Conservation (phyloP, 2,329 filamentous ascomycete species). For the Clonostachys solani region DNA sequence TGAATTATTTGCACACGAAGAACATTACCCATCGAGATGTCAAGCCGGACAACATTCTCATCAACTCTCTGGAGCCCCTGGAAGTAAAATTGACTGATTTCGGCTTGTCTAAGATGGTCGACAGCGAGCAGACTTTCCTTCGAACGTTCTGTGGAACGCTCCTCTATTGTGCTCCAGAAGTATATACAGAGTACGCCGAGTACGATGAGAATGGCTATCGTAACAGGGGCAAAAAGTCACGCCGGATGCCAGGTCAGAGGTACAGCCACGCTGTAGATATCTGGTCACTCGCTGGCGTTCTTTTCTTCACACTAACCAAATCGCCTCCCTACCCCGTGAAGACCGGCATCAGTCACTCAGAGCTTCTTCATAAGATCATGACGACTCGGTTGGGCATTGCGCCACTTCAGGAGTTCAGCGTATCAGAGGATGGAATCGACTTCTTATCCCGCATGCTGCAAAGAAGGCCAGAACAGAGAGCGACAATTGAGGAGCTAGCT, state of each 20-base stretch:
- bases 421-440: constrained; percentile 67
- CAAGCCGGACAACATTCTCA: constrained; percentile 96
- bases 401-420: constrained; percentile 51
- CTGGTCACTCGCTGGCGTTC: constrained; percentile 91
- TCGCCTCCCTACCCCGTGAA: constrained; percentile 78
- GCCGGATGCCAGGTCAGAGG: constrained; percentile 54
- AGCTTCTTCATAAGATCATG: constrained; percentile 86
- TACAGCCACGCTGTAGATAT: constrained; percentile 94
- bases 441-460: constrained; percentile 78
- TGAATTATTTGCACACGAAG: constrained; percentile 80
- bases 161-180: constrained; percentile 93
- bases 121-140: constrained; percentile 85
- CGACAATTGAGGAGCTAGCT: constrained; percentile 67
- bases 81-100: constrained; percentile 93
- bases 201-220: constrained; percentile 68
- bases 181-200: constrained; percentile 72
- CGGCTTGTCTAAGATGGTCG: constrained; percentile 90
- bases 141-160: constrained; percentile 96
- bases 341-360: constrained; percentile 69
- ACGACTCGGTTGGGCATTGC: constrained; percentile 63
- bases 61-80: constrained; percentile 68
- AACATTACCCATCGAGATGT: constrained; percentile 98
- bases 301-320: constrained; percentile 81
- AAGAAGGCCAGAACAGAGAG: constrained; percentile 72
- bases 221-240: constrained; percentile 57